Evolutionary conservation across 1,284 basidiomycete species (phyloP).

Genomic region (Sanguinoderma infundibulare): DNA sequence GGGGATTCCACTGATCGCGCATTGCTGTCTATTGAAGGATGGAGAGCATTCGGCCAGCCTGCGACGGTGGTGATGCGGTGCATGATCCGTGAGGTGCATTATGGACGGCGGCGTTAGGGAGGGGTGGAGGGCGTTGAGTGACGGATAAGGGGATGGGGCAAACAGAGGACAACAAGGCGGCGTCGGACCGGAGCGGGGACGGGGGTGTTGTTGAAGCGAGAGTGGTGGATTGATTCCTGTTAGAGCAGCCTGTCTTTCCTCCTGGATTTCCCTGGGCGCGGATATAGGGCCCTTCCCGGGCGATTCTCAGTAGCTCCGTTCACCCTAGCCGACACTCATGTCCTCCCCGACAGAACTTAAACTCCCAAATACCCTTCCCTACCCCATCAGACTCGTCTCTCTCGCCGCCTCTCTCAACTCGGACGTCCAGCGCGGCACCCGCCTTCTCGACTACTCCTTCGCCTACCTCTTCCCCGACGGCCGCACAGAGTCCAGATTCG

Average conservation of each 20-base stretch:
- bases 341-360: conserved; percentile 60
- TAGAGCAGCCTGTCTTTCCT: not conserved
- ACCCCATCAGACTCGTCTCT: conserved; percentile 77
- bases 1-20: too few relatives aligned
- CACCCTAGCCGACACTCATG: conserved; percentile 28
- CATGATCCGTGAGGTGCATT: too few relatives aligned
- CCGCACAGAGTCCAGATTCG: conserved; percentile 72
- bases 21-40: too few relatives aligned
- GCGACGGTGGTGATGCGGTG: too few relatives aligned
- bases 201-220: conserved; percentile 8
- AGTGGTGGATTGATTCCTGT: not conserved
- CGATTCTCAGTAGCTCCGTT: conserved; percentile 2
- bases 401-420: conserved; percentile 54
- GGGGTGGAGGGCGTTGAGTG: conserved; percentile 15
- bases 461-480: conserved; percentile 48
- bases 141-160: too few relatives aligned
- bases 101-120: too few relatives aligned
- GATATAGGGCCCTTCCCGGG: conserved; percentile 12
- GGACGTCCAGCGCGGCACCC: conserved; percentile 67
- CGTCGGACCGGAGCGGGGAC: conserved; percentile 14
- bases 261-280: conserved; percentile 4
- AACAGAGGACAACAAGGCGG: conserved; percentile 24
- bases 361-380: conserved; percentile 75
- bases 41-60: too few relatives aligned
- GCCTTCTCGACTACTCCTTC: conserved; percentile 83